Percentiles rank a stretch among this genome's conserved stretches.
Evolutionary conservation across 2,329 filamentous ascomycete species (phyloP).

Genomic region (Neodidymelliopsis sp.): DNA sequence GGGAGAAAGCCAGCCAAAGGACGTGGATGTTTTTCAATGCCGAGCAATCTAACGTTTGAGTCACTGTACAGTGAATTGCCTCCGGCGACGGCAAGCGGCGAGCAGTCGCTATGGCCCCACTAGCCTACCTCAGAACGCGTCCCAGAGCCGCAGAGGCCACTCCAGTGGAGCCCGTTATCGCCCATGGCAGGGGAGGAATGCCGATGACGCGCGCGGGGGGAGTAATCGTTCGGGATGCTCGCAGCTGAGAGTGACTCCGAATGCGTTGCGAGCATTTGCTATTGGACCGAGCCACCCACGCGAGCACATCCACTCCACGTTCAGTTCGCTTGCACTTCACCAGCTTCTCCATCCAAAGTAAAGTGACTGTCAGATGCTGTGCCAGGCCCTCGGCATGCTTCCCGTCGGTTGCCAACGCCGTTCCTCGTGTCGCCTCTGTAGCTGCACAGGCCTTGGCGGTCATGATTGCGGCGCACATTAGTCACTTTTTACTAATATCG

Average conservation of each 20-base stretch:
- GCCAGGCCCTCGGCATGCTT: not conserved
- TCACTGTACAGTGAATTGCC: constrained; percentile 32
- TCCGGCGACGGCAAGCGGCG: constrained; percentile 28
- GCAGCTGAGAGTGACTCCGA: constrained; percentile 1
- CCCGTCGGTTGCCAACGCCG: not conserved
- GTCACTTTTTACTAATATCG: constrained; percentile 19
- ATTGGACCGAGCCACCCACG: constrained; percentile 10
- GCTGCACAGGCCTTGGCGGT: constrained; percentile 6
- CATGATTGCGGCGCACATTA: constrained; percentile 11
- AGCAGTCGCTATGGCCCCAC: constrained; percentile 31
- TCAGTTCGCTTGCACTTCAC: too few species aligned
- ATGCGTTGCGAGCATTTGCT: constrained; percentile 2
- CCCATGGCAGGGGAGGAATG: constrained; percentile 22
- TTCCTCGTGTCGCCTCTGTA: not conserved
- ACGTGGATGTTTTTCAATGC: constrained; percentile 16
- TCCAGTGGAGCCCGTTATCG: constrained; percentile 22
- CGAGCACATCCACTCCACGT: not conserved
- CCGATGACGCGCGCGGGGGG: constrained; percentile 22
- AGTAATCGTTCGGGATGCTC: constrained; percentile 1
- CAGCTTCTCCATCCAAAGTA: too few species aligned
- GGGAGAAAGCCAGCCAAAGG: constrained; percentile 6
- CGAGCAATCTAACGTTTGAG: constrained; percentile 29
- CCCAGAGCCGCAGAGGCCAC: constrained; percentile 25
- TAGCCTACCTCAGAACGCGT: constrained; percentile 24
- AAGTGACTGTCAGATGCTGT: not conserved